Evolutionary conservation across 768 basidiomycete species (phyloP).

Genomic region (Coprinopsis marcescibilis): DNA sequence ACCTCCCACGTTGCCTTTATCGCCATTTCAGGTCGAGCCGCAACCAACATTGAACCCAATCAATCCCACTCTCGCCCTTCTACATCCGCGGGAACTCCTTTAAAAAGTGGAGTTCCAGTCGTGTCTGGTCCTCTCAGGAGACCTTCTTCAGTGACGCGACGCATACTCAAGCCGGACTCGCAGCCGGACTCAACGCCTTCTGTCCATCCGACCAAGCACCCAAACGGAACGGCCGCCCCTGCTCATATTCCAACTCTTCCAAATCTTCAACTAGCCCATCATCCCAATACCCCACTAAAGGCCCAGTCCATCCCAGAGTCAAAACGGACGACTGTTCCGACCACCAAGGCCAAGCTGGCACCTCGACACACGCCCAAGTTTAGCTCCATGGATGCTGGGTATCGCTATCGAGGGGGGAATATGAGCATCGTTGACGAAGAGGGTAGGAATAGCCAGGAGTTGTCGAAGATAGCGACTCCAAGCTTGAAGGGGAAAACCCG

Average conservation of each 20-base stretch:
- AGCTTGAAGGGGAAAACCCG: conserved; percentile 22
- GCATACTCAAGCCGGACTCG: conserved; percentile 18
- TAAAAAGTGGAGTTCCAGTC: conserved; percentile 16
- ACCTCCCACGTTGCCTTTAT: not conserved
- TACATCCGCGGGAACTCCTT: conserved; percentile 8
- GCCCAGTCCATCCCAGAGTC: not conserved
- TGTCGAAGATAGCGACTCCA: conserved; percentile 10
- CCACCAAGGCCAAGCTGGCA: conserved; percentile 4
- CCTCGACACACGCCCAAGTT: conserved; percentile 12
- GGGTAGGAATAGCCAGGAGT: conserved; percentile 14
- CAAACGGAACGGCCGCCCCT: not conserved
- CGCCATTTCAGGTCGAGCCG: conserved; percentile 14
- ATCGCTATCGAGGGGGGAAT: conserved; percentile 25
- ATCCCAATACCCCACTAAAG: not conserved
- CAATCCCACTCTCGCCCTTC: conserved; percentile 8
- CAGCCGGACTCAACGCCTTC: conserved; percentile 8
- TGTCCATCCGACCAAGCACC: not conserved
- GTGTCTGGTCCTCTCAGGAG: conserved; percentile 28
- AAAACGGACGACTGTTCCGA: not conserved
- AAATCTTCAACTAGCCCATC: not conserved
- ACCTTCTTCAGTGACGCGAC: conserved; percentile 22
- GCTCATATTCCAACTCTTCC: not conserved
- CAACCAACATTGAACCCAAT: conserved; percentile 14
- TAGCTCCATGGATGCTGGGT: conserved; percentile 31
- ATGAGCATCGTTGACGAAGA: conserved; percentile 36